Conservation (phyloP, 2,329 filamentous ascomycete species). For the Ophiostoma piceae region DNA sequence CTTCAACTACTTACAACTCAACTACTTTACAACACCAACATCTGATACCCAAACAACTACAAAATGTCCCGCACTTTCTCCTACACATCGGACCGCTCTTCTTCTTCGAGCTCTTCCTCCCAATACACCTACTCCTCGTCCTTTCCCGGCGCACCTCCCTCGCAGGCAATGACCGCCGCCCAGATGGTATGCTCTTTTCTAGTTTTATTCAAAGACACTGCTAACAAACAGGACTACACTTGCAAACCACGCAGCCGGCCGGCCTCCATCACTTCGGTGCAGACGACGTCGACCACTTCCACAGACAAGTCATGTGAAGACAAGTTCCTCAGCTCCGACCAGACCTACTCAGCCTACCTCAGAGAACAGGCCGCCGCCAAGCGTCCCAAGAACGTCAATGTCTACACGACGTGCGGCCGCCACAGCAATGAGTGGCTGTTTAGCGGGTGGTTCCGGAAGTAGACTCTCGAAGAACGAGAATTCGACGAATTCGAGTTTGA, state of each 20-base stretch:
- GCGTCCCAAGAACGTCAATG: slow-evolving; percentile 27
- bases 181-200: too few relatives aligned
- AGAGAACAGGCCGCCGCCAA: slow-evolving; percentile 11
- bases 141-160: background rate
- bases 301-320: background rate
- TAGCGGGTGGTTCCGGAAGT: slow-evolving; percentile 28
- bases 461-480: background rate
- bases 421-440: slow-evolving; percentile 31
- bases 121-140: background rate
- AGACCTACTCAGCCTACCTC: slow-evolving; percentile 7
- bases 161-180: background rate
- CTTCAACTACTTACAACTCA: too few relatives aligned
- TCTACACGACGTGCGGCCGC: slow-evolving; percentile 30
- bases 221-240: background rate
- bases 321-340: background rate
- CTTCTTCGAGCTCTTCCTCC: background rate
- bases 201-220: too few relatives aligned
- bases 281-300: background rate
- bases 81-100: background rate
- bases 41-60: too few relatives aligned
- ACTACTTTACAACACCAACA: too few relatives aligned
- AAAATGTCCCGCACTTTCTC: background rate
- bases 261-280: background rate
- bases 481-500: too few relatives aligned
- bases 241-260: background rate